A percentile compares a stretch with the other conserved stretches of the same genome.
Evolutionary conservation across 179 eudicot genomes (phyloP).

Genomic region (Carnegiea gigantea): DNA sequence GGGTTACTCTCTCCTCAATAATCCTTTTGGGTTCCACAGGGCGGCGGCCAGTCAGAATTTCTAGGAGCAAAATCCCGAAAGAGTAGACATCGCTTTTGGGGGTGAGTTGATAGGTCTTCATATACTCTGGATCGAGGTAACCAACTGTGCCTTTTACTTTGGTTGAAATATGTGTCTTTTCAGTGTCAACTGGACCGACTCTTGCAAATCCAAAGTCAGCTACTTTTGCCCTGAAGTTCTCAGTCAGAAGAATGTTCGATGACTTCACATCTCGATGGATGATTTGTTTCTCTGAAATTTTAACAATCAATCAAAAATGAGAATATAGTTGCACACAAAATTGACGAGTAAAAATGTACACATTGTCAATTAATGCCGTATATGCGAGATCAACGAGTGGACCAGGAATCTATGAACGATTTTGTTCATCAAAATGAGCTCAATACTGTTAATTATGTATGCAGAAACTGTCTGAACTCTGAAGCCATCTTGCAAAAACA

Average conservation of each 20-base stretch:
- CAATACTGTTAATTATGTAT: neutral
- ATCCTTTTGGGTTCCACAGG: conserved; percentile 82
- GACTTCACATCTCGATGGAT: conserved; percentile 98
- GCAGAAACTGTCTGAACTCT: neutral
- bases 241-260: conserved; percentile 85
- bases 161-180: conserved; percentile 78
- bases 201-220: conserved; percentile 98
- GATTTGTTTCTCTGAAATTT: conserved; percentile 68
- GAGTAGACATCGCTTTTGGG: conserved; percentile 93
- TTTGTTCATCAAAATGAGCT: no score
- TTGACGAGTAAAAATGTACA: neutral
- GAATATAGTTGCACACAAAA: neutral
- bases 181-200: conserved; percentile 62
- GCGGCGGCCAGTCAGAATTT: conserved; percentile 88
- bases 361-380: neutral
- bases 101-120: conserved; percentile 93
- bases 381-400: neutral
- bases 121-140: conserved; percentile 95
- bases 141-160: conserved; percentile 98
- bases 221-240: conserved; percentile 80
- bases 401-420: no score
- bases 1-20: conserved; percentile 66
- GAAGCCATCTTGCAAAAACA: neutral
- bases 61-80: conserved; percentile 74
- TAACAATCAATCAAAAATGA: neutral